phyloP scores from a whole-genome alignment of 169 alveolate species.

The Pseudocohnilembus persalinus region DNA sequence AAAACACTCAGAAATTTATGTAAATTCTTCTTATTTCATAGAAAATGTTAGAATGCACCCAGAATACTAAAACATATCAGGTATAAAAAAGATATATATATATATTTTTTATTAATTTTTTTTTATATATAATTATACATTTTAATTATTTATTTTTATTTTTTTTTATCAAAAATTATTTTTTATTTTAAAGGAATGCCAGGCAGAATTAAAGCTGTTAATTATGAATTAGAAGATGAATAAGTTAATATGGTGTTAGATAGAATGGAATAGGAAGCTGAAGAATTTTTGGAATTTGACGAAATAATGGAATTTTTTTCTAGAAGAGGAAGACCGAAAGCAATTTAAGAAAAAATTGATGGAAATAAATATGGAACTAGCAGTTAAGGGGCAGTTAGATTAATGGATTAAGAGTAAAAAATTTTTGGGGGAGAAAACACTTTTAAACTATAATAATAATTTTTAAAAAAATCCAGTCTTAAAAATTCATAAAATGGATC shows the following conservation, averaged over 20 bases:
- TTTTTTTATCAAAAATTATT: no score
- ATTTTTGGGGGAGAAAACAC: no score
- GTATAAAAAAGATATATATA: neutral
- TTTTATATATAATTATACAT: no score
- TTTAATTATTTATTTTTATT: no score
- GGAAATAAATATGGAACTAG: neutral
- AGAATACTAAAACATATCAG: neutral
- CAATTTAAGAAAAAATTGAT: constrained; percentile 27
- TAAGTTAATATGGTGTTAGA: constrained; percentile 46
- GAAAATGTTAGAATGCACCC: constrained; percentile 25
- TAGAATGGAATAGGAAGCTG: constrained; percentile 57
- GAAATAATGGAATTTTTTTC: constrained; percentile 66
- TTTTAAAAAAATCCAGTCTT: no score
- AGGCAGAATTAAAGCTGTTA: constrained; percentile 29
- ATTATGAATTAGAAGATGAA: constrained; percentile 49
- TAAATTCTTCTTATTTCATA: constrained; percentile 31
- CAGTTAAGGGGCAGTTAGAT: neutral
- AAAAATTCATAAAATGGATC: no score
- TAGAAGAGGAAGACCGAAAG: constrained; percentile 65
- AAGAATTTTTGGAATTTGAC: constrained; percentile 55
- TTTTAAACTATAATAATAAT: no score
- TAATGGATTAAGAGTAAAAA: neutral
- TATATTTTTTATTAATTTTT: no score
- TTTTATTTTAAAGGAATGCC: neutral
- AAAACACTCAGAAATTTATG: constrained; percentile 10